Percentiles rank a stretch among this genome's conserved stretches.
Conservation (phyloP, 148 eudicot species). For the Chenopodium formosanum region DNA sequence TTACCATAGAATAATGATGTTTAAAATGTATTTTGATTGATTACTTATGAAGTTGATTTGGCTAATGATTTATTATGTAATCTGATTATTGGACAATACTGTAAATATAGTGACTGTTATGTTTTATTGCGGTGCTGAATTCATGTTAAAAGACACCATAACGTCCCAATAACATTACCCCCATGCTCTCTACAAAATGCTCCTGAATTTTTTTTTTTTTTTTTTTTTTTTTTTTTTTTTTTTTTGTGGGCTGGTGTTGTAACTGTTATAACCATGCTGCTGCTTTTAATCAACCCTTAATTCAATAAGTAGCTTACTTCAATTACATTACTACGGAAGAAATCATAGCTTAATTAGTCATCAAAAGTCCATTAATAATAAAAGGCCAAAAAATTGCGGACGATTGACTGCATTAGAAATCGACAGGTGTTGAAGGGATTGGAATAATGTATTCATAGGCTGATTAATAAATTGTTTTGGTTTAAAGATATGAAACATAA, state of each 20-base stretch:
- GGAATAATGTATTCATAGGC: not conserved
- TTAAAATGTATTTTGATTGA: not conserved
- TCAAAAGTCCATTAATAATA: not conserved
- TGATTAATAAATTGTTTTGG: not conserved
- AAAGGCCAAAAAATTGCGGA: not conserved
- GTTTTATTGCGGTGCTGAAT: not conserved
- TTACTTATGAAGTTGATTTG: not conserved
- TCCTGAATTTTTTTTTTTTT: not conserved
- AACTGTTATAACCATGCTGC: not conserved
- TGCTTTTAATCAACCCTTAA: not conserved
- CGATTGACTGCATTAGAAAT: not conserved
- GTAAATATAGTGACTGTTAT: not conserved
- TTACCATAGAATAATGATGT: not conserved
- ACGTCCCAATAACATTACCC: not conserved
- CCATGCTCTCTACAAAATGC: not conserved
- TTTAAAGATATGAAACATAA: no score
- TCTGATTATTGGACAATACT: not conserved
- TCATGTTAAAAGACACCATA: not conserved
- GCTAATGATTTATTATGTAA: not conserved
- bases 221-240: not conserved
- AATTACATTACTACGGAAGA: not conserved
- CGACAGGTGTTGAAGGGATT: not conserved
- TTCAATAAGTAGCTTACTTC: not conserved
- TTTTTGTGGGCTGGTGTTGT: not conserved
- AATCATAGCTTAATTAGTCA: no score